These are phyloP conservation scores for Debaryomyces maramus DNA, from an alignment of 805 yeast genomes.

Conservation along the genomic window DNA sequence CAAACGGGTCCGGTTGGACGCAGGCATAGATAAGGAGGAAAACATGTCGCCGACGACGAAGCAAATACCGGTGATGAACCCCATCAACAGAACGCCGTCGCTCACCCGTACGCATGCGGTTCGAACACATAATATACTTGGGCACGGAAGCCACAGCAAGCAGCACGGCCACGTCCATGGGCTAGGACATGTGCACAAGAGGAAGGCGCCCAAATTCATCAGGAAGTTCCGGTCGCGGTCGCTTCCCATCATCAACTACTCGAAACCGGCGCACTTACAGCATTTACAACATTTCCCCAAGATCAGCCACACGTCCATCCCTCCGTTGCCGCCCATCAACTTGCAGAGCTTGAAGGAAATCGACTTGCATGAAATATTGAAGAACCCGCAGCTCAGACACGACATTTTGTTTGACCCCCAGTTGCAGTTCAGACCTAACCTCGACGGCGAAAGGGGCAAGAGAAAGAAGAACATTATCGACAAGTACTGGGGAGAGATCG, in stretches of 20 bases:
- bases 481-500: slow-evolving; percentile 79
- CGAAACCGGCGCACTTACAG: slow-evolving; percentile 13
- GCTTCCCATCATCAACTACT: slow-evolving; percentile 43
- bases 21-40: slow-evolving; percentile 3
- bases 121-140: slow-evolving; percentile 12
- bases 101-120: neutral
- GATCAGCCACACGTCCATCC: slow-evolving; percentile 18
- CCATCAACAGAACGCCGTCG: neutral
- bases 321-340: slow-evolving; percentile 79
- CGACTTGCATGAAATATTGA: slow-evolving; percentile 82
- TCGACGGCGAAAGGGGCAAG: slow-evolving; percentile 88
- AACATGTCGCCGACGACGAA: slow-evolving; percentile 3
- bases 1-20: slow-evolving; percentile 23
- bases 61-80: slow-evolving; percentile 5
- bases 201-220: slow-evolving; percentile 34
- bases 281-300: slow-evolving; percentile 12
- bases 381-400: slow-evolving; percentile 90
- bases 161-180: slow-evolving; percentile 11
- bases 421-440: slow-evolving; percentile 84
- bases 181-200: slow-evolving; percentile 6
- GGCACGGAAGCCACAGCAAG: slow-evolving; percentile 9
- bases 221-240: slow-evolving; percentile 40
- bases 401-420: slow-evolving; percentile 92
- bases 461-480: slow-evolving; percentile 75
- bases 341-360: slow-evolving; percentile 79